Base-by-base conservation (phyloP, 2,329 filamentous ascomycete genomes). In the Colletotrichum trifolii region DNA sequence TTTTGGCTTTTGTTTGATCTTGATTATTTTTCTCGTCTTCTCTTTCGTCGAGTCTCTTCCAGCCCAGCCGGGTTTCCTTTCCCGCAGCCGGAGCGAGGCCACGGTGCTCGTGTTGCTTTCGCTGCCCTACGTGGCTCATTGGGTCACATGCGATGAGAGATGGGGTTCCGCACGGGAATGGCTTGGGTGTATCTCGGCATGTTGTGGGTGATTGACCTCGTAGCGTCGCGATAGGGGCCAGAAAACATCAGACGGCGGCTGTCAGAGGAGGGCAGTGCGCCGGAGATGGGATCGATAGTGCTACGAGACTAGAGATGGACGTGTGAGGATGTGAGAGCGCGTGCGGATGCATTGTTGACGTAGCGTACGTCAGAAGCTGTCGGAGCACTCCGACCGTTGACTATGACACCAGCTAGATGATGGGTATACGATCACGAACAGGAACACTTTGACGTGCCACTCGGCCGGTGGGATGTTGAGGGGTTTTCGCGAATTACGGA, bases 201-300 rank as follows among this genome's bases (percentile, higher is more conserved):
- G 54, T 42, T 43, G 33, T 25, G 39, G 25, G 43, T 57, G 15
- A 15, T 52, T 62, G 62, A 61, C 57, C 50, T 62, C 62, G 56
- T 56, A 46, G 62, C 58, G 57, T 35, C 38, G 52, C 34, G 17
- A 25, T 25, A 1, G 4, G 25, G 25, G 25, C 3, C 25, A 25
- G 25, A 25, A 49, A 45, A 65, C 62, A 65, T 65, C 62, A 62
- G 62, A 65, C 62, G 62, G 52, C 58, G 62, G 62, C 62, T 65
- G 62, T 56, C 62, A 62, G 62, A 56, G 36, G 36, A 38, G 48
- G 15, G 39, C 54, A 13, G 45, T 45, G 50, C 45, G 46, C 62
- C 33, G 35, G 49, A 36, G 52, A 62, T 56, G 46, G 52, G 40
- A 47, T 46, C 53, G 50, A 25, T 25, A 25, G 25, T 25, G 25